These are phyloP conservation scores for Xylariaceae sp. DNA, from an alignment of 2,329 filamentous ascomycete species.

Conservation along the genomic window DNA sequence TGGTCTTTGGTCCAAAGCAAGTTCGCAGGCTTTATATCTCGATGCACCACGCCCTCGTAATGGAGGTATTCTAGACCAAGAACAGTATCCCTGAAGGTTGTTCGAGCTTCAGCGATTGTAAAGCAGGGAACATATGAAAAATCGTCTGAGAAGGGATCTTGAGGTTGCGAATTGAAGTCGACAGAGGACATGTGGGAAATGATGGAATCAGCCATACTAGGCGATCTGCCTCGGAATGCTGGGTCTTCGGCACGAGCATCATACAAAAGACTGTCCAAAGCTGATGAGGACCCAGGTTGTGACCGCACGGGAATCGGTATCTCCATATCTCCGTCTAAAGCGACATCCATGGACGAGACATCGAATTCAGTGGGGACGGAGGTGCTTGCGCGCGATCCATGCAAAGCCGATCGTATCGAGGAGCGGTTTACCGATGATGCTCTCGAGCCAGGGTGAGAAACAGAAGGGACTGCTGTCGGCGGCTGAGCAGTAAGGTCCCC, in stretches of 20 bases:
- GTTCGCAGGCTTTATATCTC: constrained; percentile 86
- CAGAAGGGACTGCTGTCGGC: constrained; percentile 19
- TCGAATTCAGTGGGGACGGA: constrained; percentile 35
- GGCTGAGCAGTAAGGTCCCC: constrained; percentile 20
- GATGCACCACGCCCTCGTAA: constrained; percentile 77
- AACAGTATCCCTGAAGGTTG: constrained; percentile 86
- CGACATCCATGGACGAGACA: constrained; percentile 27
- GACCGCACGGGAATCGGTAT: constrained; percentile 50
- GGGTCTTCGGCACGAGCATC: constrained; percentile 60
- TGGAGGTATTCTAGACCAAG: constrained; percentile 90
- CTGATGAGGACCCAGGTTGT: constrained; percentile 48
- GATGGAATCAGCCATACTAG: constrained; percentile 75
- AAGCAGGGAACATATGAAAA: constrained; percentile 91
- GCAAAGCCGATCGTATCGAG: constrained; percentile 43
- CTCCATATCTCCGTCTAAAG: constrained; percentile 49
- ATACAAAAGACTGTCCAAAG: constrained; percentile 73
- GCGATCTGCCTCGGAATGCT: constrained; percentile 59
- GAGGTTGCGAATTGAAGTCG: constrained; percentile 51
- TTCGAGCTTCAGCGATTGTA: constrained; percentile 75
- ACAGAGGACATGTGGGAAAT: constrained; percentile 65
- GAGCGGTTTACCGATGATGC: constrained; percentile 45
- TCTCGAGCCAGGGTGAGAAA: constrained; percentile 28
- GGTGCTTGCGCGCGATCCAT: constrained; percentile 33
- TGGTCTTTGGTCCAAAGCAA: constrained; percentile 80
- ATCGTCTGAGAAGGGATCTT: constrained; percentile 73